Evolutionary conservation across 1,284 basidiomycete species (phyloP), one percentile per base, ranked within the genome.

Genomic region (Rhodotorula sp.): DNA sequence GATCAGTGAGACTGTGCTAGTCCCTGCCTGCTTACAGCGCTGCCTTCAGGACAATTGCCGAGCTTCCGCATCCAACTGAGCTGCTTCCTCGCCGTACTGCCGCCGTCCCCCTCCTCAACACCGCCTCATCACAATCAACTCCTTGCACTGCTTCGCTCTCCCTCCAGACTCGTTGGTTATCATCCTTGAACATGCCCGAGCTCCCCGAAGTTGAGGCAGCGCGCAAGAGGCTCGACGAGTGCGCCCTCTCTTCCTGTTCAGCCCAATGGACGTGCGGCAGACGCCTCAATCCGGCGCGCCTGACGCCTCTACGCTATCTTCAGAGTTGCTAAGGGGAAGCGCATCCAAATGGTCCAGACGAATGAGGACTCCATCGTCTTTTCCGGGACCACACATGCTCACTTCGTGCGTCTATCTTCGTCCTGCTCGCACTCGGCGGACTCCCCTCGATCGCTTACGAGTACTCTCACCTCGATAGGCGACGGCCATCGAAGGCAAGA

Each of bases 301-400:
- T 29, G 29, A 22, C 51, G 19, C 34, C 15, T 34, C 2, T 29
- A 1, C 3, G 15, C 1, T 21, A n/a, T 17, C 13, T 3, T 3
- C 68, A 78, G 78, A 21, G 79, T 88, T 13, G 88, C 86, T 21
- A 80, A 82, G 7, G 88, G 87, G 1, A 89, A 87, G 79, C 81
- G 75, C 41, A 88, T 93, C 61, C 80, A 82, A 51, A 80, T 82
- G 22, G 88, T 91, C 0, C 85, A 89, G 53, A 85, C 89, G 0
- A 82, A 78, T 3, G 86, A 89, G 77, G 91, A 93, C 80, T 82
- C 82, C 1, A 88, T 92, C 67, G 90, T 92, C 5, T 93, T 87
- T 77, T 83, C 86, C 6, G 89, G 87, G 2, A 82, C 82, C 6
- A 84, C 87, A 6, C 85, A 89, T 77, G 78, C 81, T 1, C 85